Evolutionary conservation across 805 yeast species (phyloP).

Genomic region (Naumovozyma baii): DNA sequence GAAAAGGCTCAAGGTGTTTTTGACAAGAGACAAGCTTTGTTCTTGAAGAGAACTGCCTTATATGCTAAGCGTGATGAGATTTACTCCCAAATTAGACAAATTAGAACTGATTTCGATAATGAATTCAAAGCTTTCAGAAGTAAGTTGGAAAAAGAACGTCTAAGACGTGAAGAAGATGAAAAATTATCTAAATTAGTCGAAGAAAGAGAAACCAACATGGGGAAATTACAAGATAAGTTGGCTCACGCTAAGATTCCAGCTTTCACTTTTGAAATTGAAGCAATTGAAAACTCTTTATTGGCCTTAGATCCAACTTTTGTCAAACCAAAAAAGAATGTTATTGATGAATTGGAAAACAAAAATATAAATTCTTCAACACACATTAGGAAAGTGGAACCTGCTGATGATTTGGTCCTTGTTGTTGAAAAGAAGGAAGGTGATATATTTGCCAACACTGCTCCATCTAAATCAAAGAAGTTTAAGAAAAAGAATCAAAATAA

Average conservation of each 20-base stretch:
- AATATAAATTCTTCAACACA: conserved; percentile 17
- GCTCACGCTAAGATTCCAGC: conserved; percentile 75
- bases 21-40: conserved; percentile 56
- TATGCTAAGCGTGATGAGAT: conserved; percentile 60
- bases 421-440: conserved; percentile 42
- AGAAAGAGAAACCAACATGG: conserved; percentile 43
- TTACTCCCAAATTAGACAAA: conserved; percentile 55
- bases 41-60: conserved; percentile 55
- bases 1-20: conserved; percentile 49
- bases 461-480: conserved; percentile 43
- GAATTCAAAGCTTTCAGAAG: conserved; percentile 63
- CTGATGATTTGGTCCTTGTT: conserved; percentile 44
- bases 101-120: conserved; percentile 65
- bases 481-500: conserved; percentile 37
- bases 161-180: conserved; percentile 50
- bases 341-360: conserved; percentile 26
- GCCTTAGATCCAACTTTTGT: conserved; percentile 75
- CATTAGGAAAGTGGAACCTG: conserved; percentile 54
- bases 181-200: conserved; percentile 37
- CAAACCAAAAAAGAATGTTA: conserved; percentile 37
- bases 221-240: conserved; percentile 60
- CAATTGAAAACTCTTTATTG: conserved; percentile 61
- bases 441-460: conserved; percentile 39
- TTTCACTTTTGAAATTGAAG: conserved; percentile 64
- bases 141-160: conserved; percentile 63